Evolutionary conservation across 2,329 filamentous ascomycete genomes (phyloP).

Genomic region (Fusarium luffae): DNA sequence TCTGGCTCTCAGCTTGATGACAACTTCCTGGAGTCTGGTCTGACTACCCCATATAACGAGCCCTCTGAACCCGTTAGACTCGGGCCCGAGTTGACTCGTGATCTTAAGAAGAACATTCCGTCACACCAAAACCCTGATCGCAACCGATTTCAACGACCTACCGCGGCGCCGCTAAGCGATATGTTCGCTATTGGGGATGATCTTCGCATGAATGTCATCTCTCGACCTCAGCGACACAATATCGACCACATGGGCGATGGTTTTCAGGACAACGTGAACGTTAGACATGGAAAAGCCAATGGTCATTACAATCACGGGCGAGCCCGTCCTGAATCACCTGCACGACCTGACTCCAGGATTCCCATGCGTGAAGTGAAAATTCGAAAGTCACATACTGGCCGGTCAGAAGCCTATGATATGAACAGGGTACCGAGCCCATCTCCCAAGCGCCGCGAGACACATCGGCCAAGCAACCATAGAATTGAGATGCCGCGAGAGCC

Average conservation of each 20-base stretch:
- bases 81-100: slow-evolving; percentile 39
- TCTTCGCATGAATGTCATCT: slow-evolving; percentile 52
- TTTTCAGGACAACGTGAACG: slow-evolving; percentile 44
- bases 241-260: slow-evolving; percentile 49
- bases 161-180: slow-evolving; percentile 15
- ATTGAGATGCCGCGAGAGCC: slow-evolving; percentile 34
- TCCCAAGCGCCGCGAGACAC: slow-evolving; percentile 38
- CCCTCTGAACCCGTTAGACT: slow-evolving; percentile 41
- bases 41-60: slow-evolving; percentile 53
- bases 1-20: slow-evolving; percentile 54
- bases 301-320: slow-evolving; percentile 32
- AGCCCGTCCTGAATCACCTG: slow-evolving; percentile 40
- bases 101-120: slow-evolving; percentile 41
- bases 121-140: slow-evolving; percentile 20
- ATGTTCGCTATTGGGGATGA: slow-evolving; percentile 51
- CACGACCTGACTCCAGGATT: slow-evolving; percentile 49
- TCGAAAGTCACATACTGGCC: slow-evolving; percentile 42
- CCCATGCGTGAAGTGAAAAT: slow-evolving; percentile 54
- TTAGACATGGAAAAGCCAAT: slow-evolving; percentile 31
- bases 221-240: slow-evolving; percentile 41
- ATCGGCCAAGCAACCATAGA: slow-evolving; percentile 36
- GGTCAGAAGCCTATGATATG: slow-evolving; percentile 34
- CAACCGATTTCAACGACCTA: slow-evolving; percentile 22
- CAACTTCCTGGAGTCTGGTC: slow-evolving; percentile 54
- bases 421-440: slow-evolving; percentile 42